These are phyloP conservation scores for Globisporangium camurandrum DNA, from an alignment of 352 stramenopile genomes.

Conservation along the genomic window DNA sequence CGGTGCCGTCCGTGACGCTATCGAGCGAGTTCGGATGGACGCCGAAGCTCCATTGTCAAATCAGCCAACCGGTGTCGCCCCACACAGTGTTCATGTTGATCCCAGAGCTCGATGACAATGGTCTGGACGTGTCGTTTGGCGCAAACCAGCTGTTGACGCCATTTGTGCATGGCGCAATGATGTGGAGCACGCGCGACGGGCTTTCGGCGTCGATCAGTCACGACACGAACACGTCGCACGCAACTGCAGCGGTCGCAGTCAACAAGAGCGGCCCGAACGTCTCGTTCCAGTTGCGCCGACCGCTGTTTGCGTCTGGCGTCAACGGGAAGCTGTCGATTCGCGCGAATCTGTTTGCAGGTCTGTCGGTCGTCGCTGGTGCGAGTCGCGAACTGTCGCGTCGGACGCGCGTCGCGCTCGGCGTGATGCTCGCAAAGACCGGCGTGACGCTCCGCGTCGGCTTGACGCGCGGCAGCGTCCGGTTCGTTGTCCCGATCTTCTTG, in stretches of 20 bases:
- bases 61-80: constrained; percentile 65
- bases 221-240: constrained; percentile 30
- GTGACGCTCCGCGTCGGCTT: constrained; percentile 67
- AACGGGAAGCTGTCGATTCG: constrained; percentile 47
- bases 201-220: constrained; percentile 57
- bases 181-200: constrained; percentile 74
- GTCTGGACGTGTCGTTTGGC: constrained; percentile 62
- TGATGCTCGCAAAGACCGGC: constrained; percentile 42
- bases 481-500: constrained; percentile 78
- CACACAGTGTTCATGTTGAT: constrained; percentile 70
- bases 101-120: constrained; percentile 62
- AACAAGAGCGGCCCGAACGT: constrained; percentile 40
- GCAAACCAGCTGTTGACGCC: constrained; percentile 57
- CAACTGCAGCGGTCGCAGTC: constrained; percentile 37
- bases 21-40: constrained; percentile 70
- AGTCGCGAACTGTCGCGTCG: constrained; percentile 53
- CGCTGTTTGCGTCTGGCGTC: constrained; percentile 25
- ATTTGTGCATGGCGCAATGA: constrained; percentile 67
- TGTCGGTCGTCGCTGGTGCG: constrained; percentile 41
- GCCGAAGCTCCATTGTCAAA: constrained; percentile 66
- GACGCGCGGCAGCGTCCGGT: constrained; percentile 70
- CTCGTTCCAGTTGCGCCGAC: constrained; percentile 43
- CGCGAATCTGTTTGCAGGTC: constrained; percentile 32
- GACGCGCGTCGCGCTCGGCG: constrained; percentile 48
- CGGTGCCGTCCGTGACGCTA: constrained; percentile 46